Base-by-base conservation (phyloP, 2,329 filamentous ascomycete species). In the Microascus cirrosus region DNA sequence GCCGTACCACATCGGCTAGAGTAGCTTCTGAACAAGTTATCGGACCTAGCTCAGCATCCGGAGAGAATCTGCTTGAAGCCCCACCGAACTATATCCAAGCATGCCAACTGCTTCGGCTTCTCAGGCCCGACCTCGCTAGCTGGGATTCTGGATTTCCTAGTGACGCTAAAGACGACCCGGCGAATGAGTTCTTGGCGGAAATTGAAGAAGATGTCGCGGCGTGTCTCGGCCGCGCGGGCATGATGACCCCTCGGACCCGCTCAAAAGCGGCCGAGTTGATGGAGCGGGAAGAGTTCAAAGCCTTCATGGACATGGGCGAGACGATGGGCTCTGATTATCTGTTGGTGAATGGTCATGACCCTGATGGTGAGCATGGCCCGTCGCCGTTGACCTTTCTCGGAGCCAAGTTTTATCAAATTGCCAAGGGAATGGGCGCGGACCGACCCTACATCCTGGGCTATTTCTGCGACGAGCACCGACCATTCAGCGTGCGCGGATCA, bases 331-430 rank as follows among this genome's bases (percentile, higher is more conserved):
- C 45, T 8, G 12, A 39, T 11, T 18, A 15, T 12, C 34, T 60
- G 2, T 51, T 60, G 0, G 52, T 60, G 15, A 57, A 60, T 42
- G 59, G 59, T 6, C 53, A 53, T 42, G 58, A 57, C 18, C 36
- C 18, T 3, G 36, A 13, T 12, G 36, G 13, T 3, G 36, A 13
- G 36, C 13, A 42, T 12, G 36, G 36, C 36, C 12, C 18, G 12
- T 42, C 36, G 13, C 36, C 36, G 13, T 13, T 42, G 12, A 42
- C 13, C 36, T 15, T 42, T 4, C 13, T 42, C 4, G 36, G 12
- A 3, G 36, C 36, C 13, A n/a, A 42, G 18, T 13, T 42, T 42
- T 13, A 13, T 4, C 36, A 42, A 4, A n/a, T 42, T 13, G 18
- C 13, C 12, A 42, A 12, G 6, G 12, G 13, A 5, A 42, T 13